These are phyloP conservation scores for Lichtheimia corymbifera DNA, from an alignment of 371 early-diverging fungal species.

Conservation along the genomic window DNA sequence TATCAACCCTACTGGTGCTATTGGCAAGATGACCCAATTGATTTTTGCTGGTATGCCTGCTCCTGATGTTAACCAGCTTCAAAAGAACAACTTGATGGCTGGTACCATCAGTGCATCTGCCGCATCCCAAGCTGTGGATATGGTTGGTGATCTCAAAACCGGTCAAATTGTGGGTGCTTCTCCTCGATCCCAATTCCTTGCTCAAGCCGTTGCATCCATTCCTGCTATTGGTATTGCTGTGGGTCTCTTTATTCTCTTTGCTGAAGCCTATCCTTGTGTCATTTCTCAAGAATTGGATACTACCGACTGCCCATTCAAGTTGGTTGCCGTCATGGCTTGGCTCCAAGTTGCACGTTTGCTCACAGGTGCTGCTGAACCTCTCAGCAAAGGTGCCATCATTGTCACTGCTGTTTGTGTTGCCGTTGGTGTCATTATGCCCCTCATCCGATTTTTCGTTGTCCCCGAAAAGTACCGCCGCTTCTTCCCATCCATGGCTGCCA, in stretches of 20 bases:
- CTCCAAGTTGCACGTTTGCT: slow-evolving; percentile 55
- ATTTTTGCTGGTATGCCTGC: slow-evolving; percentile 59
- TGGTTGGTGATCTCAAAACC: slow-evolving; percentile 69
- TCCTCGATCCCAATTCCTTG: slow-evolving; percentile 63
- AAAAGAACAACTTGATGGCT: slow-evolving; percentile 59
- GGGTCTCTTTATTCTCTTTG: slow-evolving; percentile 61
- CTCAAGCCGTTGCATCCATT: slow-evolving; percentile 61
- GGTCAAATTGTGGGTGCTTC: slow-evolving; percentile 61
- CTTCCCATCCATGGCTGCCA: slow-evolving; percentile 64
- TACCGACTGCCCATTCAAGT: slow-evolving; percentile 51
- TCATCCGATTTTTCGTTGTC: slow-evolving; percentile 54
- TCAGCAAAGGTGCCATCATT: slow-evolving; percentile 47
- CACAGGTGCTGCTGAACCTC: slow-evolving; percentile 48
- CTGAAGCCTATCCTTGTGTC: slow-evolving; percentile 64
- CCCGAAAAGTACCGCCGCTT: slow-evolving; percentile 52
- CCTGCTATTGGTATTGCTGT: slow-evolving; percentile 59
- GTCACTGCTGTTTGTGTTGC: slow-evolving; percentile 50
- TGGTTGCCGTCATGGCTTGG: slow-evolving; percentile 67
- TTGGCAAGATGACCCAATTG: slow-evolving; percentile 65
- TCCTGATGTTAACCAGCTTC: slow-evolving; percentile 29
- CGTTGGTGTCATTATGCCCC: slow-evolving; percentile 47
- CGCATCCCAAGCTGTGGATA: slow-evolving; percentile 63
- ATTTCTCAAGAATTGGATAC: slow-evolving; percentile 20
- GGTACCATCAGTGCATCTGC: slow-evolving; percentile 63
- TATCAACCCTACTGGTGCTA: slow-evolving; percentile 63